These are phyloP conservation scores for Moesziomyces antarcticus DNA, from an alignment of 1,284 basidiomycete species.

Conservation along the genomic window DNA sequence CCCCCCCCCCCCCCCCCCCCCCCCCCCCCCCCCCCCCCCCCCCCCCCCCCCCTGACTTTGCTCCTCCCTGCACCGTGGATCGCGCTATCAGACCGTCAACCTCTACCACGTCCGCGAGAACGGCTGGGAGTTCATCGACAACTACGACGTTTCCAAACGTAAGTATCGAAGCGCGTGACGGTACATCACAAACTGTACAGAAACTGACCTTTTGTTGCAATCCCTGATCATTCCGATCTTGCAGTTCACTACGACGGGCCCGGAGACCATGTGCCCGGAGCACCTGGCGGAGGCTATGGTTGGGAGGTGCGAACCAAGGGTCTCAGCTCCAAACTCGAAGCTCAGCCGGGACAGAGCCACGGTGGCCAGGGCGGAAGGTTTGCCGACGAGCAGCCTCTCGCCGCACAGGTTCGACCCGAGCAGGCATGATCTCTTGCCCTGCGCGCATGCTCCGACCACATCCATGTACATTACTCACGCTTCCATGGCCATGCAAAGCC, in stretches of 20 bases:
- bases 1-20: background rate
- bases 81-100: constrained; percentile 76
- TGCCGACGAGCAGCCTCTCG: constrained; percentile 46
- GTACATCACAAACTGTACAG: background rate
- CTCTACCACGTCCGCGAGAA: constrained; percentile 93
- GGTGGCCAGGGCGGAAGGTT: constrained; percentile 49
- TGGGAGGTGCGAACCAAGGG: constrained; percentile 62
- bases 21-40: background rate
- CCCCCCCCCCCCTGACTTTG: background rate
- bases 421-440: constrained; percentile 18
- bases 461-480: constrained; percentile 26
- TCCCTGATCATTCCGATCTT: background rate
- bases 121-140: constrained; percentile 73
- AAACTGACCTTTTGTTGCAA: background rate
- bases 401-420: constrained; percentile 41
- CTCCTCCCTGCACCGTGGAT: background rate
- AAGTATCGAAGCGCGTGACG: constrained; percentile 5
- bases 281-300: constrained; percentile 65
- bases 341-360: constrained; percentile 47
- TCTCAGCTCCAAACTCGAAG: constrained; percentile 56
- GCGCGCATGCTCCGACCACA: background rate
- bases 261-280: constrained; percentile 54
- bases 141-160: constrained; percentile 64
- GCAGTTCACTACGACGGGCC: constrained; percentile 66
- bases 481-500: background rate